Evolutionary conservation across 305 asterid genomes (phyloP).

Genomic region (Solanum hybrid): DNA sequence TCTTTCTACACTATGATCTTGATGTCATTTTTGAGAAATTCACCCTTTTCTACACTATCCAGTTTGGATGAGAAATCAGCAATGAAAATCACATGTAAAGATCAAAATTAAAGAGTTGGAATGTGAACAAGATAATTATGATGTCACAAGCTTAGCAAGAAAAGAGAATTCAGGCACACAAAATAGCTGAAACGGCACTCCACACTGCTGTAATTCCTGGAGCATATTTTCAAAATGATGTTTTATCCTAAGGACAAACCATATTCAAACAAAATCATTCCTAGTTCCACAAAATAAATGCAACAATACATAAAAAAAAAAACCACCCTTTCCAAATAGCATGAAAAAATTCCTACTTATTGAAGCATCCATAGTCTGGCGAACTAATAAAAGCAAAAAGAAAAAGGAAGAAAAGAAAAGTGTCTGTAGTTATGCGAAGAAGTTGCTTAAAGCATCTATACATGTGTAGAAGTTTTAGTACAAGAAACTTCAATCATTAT

Average conservation of each 20-base stretch:
- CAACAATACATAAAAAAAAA: not conserved
- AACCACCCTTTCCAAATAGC: not conserved
- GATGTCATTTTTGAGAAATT: not conserved
- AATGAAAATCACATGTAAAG: not conserved
- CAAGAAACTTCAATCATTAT: not conserved
- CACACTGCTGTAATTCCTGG: not conserved
- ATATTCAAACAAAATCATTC: not conserved
- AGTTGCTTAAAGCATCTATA: not conserved
- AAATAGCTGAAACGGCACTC: not conserved
- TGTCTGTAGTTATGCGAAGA: not conserved
- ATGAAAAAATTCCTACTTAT: not conserved
- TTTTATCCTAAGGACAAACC: not conserved
- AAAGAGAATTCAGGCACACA: not conserved
- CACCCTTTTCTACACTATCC: not conserved
- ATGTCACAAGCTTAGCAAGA: not conserved
- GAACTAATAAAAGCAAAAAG: not conserved
- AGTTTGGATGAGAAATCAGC: not conserved
- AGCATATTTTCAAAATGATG: not conserved
- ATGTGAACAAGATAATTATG: not conserved
- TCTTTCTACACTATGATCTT: not conserved
- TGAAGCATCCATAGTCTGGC: not conserved
- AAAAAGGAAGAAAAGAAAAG: not conserved
- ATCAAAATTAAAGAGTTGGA: not conserved
- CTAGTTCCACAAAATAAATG: not conserved
- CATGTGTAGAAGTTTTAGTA: not conserved